A percentile compares a stretch with the other conserved stretches of the same genome.
phyloP scores from a whole-genome alignment of 805 yeast genomes.

The Wickerhamiella spandovensis region DNA sequence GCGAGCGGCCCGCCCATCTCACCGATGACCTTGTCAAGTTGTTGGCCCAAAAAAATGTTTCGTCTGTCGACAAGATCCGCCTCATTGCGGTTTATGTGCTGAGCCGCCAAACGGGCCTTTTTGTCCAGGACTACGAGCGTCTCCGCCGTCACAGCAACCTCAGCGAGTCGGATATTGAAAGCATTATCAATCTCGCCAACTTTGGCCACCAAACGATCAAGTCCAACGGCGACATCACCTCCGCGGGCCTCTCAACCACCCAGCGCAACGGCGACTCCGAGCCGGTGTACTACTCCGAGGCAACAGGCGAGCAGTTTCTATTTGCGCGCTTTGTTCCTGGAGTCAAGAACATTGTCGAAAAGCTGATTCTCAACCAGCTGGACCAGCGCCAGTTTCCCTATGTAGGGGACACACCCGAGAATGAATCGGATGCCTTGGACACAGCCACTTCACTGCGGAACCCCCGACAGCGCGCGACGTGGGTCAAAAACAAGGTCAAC shows the following conservation, averaged over 20 bases:
- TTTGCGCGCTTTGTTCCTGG: constrained; percentile 58
- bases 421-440: constrained; percentile 23
- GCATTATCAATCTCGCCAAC: constrained; percentile 43
- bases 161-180: constrained; percentile 32
- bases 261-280: constrained; percentile 26
- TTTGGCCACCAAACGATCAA: constrained; percentile 34
- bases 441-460: constrained; percentile 49
- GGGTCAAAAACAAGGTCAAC: constrained; percentile 42
- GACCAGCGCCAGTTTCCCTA: constrained; percentile 57
- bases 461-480: constrained; percentile 59
- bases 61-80: constrained; percentile 48
- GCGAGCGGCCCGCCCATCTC: constrained; percentile 3
- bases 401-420: constrained; percentile 34
- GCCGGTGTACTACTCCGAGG: constrained; percentile 16
- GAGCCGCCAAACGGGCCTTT: constrained; percentile 63
- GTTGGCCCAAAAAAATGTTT: constrained; percentile 32
- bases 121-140: constrained; percentile 59
- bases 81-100: constrained; percentile 61
- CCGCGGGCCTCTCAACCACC: constrained; percentile 16
- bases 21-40: constrained; percentile 42
- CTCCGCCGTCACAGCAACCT: constrained; percentile 42
- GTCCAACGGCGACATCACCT: constrained; percentile 6
- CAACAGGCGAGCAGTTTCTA: constrained; percentile 31
- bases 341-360: constrained; percentile 42
- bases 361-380: constrained; percentile 35